Base-by-base conservation (phyloP, 2,329 filamentous ascomycete genomes). In the Periconia sp. region DNA sequence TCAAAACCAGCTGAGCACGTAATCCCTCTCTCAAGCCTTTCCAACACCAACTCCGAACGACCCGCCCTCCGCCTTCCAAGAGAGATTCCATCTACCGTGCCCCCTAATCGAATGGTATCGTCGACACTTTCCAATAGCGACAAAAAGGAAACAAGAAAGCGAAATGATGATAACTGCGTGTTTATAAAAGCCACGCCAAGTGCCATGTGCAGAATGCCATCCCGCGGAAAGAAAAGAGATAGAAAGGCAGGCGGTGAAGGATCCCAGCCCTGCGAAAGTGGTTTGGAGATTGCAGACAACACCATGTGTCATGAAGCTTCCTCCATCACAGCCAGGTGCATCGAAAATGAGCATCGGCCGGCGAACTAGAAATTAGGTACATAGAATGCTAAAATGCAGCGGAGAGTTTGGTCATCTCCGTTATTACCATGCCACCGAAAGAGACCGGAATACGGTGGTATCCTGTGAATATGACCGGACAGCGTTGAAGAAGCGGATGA, bases 361-460 rank as follows among this genome's bases (percentile, higher is more conserved):
- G 25, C 28, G 33, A 18, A 50, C 43, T 50, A 50, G 36, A 50
- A 50, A 50, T 50, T 50, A 50, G 34, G 39, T 47, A 50, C 40
- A 43, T 40, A 39, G 36, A 43, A 43, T 39, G 37, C 37, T 26
- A 25, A 32, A 41, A 35, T 17, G 35, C 21, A 36, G 10, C 6
- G 35, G 16, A 29, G 4, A 10, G n/a, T n/a, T n/a, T n/a, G n/a
- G n/a, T n/a, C n/a, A n/a, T n/a, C n/a, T n/a, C n/a, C n/a, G n/a
- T n/a, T n/a, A n/a, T n/a, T n/a, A n/a, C n/a, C n/a, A n/a, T n/a
- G n/a, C n/a, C n/a, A n/a, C n/a, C n/a, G n/a, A n/a, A n/a, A n/a
- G n/a, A n/a, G n/a, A n/a, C n/a, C n/a, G n/a, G n/a, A n/a, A n/a
- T n/a, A n/a, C n/a, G n/a, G n/a, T n/a, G n/a, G n/a, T n/a, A n/a